Base-by-base conservation (phyloP, 805 yeast species). In the Candida pseudofarinosa region DNA sequence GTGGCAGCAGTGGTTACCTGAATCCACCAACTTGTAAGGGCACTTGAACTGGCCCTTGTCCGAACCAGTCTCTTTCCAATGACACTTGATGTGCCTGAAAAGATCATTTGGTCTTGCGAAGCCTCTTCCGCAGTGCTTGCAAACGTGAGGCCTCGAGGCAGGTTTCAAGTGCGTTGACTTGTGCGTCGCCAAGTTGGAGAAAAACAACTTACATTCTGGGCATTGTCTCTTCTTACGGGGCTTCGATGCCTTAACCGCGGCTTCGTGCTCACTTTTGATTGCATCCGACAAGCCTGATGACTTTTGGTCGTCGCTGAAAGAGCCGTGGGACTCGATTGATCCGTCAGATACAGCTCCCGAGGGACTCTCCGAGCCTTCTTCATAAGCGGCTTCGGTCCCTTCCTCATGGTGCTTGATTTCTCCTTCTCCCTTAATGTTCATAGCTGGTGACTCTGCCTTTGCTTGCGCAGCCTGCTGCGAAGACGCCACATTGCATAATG, bases 101-200 rank as follows among this genome's bases (percentile, higher is more conserved):
- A 90, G 68, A 60, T 89, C 97, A 59, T 90, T 90, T 35, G 90
- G 83, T 45, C 97, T 73, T 13, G 93, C 87, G 65, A 89, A 89
- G 2, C 96, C 95, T 46, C 96, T 78, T 33, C 77, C 72, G 61
- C 97, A 89, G 28, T 81, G 77, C 34, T 77, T 71, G 63, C 97
- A 89, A 36, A 80, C 70, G 58, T 83, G 91, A 0, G 95, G 96
- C 45, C 95, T 74, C 13, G 80, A 72, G 16, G 81, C 77, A 8
- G 84, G 86, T 42, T 81, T 80, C 39, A 83, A 62, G 59, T 86
- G 96, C 14, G 88, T 85, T 1, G 89, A 78, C 59, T 80, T 80
- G 62, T 86, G 96, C 4, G 96, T 88, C 19, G 91, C 87, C 52
- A 88, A 68, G 58, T 88, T 89, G 43, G 88, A 79, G 61, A 83